Base-by-base conservation (phyloP, 805 yeast genomes). In the Wickerhamiella australiensis region DNA sequence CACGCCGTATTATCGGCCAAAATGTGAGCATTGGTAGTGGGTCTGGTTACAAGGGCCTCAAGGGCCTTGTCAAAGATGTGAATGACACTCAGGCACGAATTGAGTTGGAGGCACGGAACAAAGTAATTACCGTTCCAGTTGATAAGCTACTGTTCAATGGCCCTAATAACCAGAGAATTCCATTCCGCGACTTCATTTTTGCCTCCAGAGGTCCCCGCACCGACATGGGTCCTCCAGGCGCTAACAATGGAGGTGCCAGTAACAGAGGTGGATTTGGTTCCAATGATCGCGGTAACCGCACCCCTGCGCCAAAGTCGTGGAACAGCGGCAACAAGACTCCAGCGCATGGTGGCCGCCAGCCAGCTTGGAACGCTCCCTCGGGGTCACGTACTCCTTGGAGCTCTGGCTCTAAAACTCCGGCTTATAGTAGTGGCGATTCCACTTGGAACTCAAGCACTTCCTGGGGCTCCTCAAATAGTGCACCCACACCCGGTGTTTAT, bases 11-110 rank as follows among this genome's bases (percentile, higher is more conserved):
- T 25, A 61, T 92, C 33, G 83, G 85, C 57, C 86, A 85, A 61
- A 82, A 82, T 52, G 96, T 92, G 20, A 78, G 86, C 55, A 83
- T 92, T 45, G 77, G 85, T 35, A 80, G 83, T 60, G 86, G 96
- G n/a, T 92, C 94, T 26, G 79, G 78, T 44, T 86, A 90, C 65
- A 92, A 92, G 68, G 97, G 98, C 42, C 78, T 86, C 57, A 80
- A 82, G 69, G 98, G 98, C 63, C 83, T 85, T 56, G 85, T 92
- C 40, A 82, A 84, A 57, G 97, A 92, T 62, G 86, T 95, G 8
- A 92, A 86, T 59, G 98, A 94, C 54, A 82, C 82, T 12, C 77
- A 75, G 57, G 97, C 96, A 1, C 77, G 96, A 53, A 85, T 92
- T 41, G 98, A 92, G 68, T 74, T 92, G 55, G 97, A 92, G 65